Percentiles rank a stretch among this genome's conserved stretches.
Conservation (phyloP, 257 asterid genomes). For the Solanum neorickii region DNA sequence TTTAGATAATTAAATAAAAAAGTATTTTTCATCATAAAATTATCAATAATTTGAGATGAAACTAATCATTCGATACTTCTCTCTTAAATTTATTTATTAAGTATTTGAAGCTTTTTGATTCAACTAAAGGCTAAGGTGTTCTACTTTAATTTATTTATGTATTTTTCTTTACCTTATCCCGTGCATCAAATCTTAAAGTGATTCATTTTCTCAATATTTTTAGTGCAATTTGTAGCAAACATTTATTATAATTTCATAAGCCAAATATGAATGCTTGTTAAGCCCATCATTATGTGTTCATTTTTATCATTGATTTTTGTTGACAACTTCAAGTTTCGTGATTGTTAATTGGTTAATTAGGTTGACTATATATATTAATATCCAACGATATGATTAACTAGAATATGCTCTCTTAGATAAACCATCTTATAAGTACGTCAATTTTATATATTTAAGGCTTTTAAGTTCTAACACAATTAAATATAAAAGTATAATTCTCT, state of each 20-base stretch:
- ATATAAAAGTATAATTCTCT: no score
- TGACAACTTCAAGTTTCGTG: neutral
- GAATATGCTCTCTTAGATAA: neutral
- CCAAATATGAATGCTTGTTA: neutral
- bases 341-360: neutral
- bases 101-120: slow-evolving; percentile 3
- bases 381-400: neutral
- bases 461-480: neutral
- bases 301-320: neutral
- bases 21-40: rapidly evolving
- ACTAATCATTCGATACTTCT: neutral
- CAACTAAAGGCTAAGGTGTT: slow-evolving; percentile 8
- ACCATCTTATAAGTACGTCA: neutral
- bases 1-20: no score
- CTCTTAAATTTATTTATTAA: neutral
- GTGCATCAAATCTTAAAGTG: slow-evolving; percentile 14
- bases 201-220: neutral
- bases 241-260: neutral
- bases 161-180: neutral
- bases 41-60: no score
- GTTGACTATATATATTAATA: neutral
- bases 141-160: neutral
- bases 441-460: neutral
- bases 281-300: neutral
- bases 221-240: neutral